A percentile compares a stretch with the other conserved stretches of the same genome.
Evolutionary conservation across 768 basidiomycete genomes (phyloP).

Genomic region (Xerocomellus chrysenteron): DNA sequence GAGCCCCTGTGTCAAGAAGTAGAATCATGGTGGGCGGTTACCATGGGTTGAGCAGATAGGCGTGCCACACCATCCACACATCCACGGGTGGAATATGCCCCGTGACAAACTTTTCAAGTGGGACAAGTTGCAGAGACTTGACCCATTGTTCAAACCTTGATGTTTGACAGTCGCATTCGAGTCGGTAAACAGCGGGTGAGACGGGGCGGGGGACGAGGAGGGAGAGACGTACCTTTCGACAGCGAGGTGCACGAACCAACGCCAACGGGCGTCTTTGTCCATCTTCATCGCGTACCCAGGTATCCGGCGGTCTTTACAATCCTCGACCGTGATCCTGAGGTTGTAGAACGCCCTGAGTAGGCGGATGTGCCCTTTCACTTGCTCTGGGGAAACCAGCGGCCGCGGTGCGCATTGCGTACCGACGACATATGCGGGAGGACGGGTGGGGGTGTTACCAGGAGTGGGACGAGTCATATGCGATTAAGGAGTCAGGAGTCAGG

Average conservation of each 20-base stretch:
- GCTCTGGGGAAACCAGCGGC: slow-evolving; percentile 32
- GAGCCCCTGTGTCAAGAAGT: not conserved
- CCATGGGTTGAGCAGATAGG: slow-evolving; percentile 40
- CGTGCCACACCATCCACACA: slow-evolving; percentile 45
- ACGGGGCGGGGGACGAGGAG: not conserved
- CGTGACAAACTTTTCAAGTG: slow-evolving; percentile 27
- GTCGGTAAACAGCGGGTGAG: not conserved
- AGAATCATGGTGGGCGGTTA: slow-evolving; percentile 3
- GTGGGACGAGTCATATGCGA: slow-evolving; percentile 1
- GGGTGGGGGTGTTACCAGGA: not conserved
- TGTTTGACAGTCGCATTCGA: not conserved
- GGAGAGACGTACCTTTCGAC: slow-evolving; percentile 34
- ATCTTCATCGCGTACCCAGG: slow-evolving; percentile 27
- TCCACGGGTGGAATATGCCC: slow-evolving; percentile 36
- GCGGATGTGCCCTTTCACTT: slow-evolving; percentile 36
- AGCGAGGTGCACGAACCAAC: slow-evolving; percentile 41
- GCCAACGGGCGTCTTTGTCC: slow-evolving; percentile 33
- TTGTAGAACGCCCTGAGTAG: slow-evolving; percentile 35
- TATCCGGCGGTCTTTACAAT: slow-evolving; percentile 26
- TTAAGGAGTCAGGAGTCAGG: not conserved
- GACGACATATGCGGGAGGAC: slow-evolving; percentile 14
- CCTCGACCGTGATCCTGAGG: slow-evolving; percentile 30
- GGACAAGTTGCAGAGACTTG: slow-evolving; percentile 20
- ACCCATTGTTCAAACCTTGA: slow-evolving; percentile 39
- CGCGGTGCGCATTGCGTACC: slow-evolving; percentile 15